Evolutionary conservation across 371 early-diverging fungal genomes (phyloP).

Genomic region (Chytridium lagenaria): DNA sequence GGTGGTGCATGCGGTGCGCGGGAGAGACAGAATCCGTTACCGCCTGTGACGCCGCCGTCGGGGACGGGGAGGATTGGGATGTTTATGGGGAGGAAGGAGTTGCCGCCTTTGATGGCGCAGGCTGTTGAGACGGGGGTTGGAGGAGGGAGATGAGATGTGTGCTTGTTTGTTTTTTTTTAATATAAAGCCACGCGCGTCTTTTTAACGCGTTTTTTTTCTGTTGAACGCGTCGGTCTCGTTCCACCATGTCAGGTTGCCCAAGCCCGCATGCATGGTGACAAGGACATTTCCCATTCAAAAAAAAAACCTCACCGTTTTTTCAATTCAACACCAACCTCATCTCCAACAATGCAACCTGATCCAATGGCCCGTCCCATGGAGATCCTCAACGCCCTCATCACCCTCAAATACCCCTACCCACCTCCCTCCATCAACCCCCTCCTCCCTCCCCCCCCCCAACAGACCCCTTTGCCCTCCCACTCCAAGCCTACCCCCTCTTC

Average conservation of each 20-base stretch:
- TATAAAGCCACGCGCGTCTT: too few relatives aligned
- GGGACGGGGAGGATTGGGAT: background rate
- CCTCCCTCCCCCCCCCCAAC: conserved; percentile 18
- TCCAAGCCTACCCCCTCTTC: conserved; percentile 10
- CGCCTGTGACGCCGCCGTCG: background rate
- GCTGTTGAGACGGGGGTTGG: background rate
- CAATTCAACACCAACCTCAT: background rate
- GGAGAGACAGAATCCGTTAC: too few relatives aligned
- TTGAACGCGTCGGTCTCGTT: too few relatives aligned
- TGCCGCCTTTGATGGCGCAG: background rate
- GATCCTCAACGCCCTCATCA: background rate
- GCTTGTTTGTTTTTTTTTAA: too few relatives aligned
- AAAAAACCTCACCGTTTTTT: too few relatives aligned
- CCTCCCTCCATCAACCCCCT: conserved; percentile 12
- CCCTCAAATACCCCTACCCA: conserved; percentile 28
- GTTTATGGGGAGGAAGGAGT: background rate
- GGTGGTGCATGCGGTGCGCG: too few relatives aligned
- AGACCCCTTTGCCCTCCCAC: conserved; percentile 22
- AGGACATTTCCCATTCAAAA: too few relatives aligned
- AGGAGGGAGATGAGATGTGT: background rate
- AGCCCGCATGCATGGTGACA: too few relatives aligned
- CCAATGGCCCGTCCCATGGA: background rate
- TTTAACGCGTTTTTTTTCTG: too few relatives aligned
- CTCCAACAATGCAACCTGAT: background rate
- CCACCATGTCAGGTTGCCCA: too few relatives aligned